These are phyloP conservation scores for Juncus effusus DNA, from an alignment of 176 grass and related monocot species.

Conservation along the genomic window DNA sequence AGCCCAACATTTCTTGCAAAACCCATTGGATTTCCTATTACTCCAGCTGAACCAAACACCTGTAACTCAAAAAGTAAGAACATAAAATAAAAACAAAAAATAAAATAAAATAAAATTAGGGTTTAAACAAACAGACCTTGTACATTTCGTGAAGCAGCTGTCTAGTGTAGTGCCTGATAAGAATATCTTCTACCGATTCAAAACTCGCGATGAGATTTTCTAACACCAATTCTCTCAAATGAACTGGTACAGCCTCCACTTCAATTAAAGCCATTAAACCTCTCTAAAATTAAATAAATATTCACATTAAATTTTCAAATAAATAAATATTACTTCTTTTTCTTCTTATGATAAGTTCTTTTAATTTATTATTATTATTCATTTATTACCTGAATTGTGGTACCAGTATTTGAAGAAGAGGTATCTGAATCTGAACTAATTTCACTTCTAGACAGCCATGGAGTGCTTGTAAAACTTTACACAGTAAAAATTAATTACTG, in stretches of 20 bases:
- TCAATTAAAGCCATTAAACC: slow-evolving; percentile 96
- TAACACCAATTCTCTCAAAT: slow-evolving; percentile 70
- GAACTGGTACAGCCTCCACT: slow-evolving; percentile 87
- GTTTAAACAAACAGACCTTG: slow-evolving; percentile 53
- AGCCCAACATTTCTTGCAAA: slow-evolving; percentile 98
- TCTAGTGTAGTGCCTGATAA: slow-evolving; percentile 83
- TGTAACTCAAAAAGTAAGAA: slow-evolving; percentile 21
- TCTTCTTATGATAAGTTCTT: background rate
- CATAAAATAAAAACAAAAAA: slow-evolving; percentile 19
- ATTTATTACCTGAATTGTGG: slow-evolving; percentile 63
- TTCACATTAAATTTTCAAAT: no score
- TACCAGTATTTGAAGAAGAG: slow-evolving; percentile 50
- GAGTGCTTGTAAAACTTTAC: slow-evolving; percentile 85
- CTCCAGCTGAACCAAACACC: slow-evolving; percentile 93
- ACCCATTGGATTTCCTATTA: slow-evolving; percentile 98
- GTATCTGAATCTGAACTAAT: slow-evolving; percentile 48
- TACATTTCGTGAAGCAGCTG: slow-evolving; percentile 96
- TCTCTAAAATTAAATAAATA: slow-evolving; percentile 66
- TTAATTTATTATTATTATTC: background rate
- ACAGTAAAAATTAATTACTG: slow-evolving; percentile 29
- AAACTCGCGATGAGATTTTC: slow-evolving; percentile 96
- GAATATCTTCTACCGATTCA: slow-evolving; percentile 88
- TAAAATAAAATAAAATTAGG: slow-evolving; percentile 17
- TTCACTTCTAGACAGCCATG: slow-evolving; percentile 84
- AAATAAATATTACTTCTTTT: background rate